Evolutionary conservation across 208 protist species (phyloP).

Genomic region (Leishmania amazonensis): DNA sequence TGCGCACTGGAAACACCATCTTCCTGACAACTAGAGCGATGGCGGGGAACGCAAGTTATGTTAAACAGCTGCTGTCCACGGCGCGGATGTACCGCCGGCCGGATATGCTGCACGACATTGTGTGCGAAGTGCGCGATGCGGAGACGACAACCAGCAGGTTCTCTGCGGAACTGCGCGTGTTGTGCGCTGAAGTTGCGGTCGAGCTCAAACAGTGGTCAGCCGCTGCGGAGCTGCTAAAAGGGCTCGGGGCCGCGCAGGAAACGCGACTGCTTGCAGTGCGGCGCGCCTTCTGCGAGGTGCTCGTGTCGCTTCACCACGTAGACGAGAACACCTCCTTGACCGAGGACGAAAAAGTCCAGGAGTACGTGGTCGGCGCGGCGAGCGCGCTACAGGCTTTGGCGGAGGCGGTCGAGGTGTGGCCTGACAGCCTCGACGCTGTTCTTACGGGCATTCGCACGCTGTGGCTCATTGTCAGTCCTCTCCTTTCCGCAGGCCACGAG

Average conservation of each 20-base stretch:
- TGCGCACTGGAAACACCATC: not conserved
- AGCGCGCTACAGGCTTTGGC: constrained; percentile 64
- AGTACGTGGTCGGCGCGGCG: constrained; percentile 46
- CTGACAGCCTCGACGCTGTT: constrained; percentile 49
- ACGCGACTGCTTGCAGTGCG: constrained; percentile 59
- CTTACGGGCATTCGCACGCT: constrained; percentile 56
- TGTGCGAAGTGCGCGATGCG: constrained; percentile 18
- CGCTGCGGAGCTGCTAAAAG: constrained; percentile 45
- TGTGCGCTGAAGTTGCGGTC: constrained; percentile 79
- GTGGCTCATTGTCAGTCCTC: constrained; percentile 54
- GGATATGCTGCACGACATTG: constrained; percentile 22
- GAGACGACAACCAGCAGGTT: constrained; percentile 9
- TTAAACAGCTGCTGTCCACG: constrained; percentile 31
- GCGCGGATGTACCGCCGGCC: constrained; percentile 28
- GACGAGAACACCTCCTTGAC: constrained; percentile 21
- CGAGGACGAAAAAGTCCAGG: constrained; percentile 46
- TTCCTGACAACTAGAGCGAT: not conserved
- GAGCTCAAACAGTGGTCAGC: constrained; percentile 59
- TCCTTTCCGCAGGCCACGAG: constrained; percentile 53
- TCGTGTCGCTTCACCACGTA: constrained; percentile 51
- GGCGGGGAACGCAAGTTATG: constrained; percentile 19
- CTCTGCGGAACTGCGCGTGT: constrained; percentile 63
- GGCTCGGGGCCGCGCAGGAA: constrained; percentile 22
- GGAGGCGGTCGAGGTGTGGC: constrained; percentile 70
- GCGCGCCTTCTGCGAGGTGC: constrained; percentile 61